phyloP scores from a whole-genome alignment of 306 rosid genomes.

The Pachyrhizus erosus region DNA sequence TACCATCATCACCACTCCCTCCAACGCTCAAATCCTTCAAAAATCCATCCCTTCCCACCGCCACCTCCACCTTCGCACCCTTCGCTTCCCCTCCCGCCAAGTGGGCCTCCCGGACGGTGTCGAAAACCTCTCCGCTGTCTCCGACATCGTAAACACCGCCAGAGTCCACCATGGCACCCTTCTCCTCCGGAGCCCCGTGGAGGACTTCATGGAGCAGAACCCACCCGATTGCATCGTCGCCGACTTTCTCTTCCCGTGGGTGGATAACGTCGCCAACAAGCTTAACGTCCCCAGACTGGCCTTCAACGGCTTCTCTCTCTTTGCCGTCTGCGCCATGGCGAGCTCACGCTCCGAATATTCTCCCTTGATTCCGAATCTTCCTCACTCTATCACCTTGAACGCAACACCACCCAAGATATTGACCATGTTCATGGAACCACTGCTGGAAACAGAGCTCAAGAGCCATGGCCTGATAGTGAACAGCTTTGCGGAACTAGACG shows the following conservation, averaged over 20 bases:
- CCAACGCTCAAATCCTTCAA: conserved; percentile 29
- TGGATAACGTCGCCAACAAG: conserved; percentile 13
- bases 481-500: conserved; percentile 41
- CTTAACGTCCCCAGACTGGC: conserved; percentile 35
- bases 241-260: conserved; percentile 33
- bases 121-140: neutral
- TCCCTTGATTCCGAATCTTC: neutral
- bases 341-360: neutral
- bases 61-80: neutral
- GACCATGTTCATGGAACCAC: neutral
- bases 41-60: neutral
- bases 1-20: conserved; percentile 50
- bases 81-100: conserved; percentile 16
- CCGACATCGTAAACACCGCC: neutral
- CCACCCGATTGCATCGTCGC: conserved; percentile 40
- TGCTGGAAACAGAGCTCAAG: conserved; percentile 11
- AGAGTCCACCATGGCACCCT: neutral
- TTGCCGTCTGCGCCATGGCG: conserved; percentile 27
- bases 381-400: conserved; percentile 34
- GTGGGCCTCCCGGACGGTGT: conserved; percentile 41
- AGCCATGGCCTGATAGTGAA: conserved; percentile 47
- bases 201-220: neutral
- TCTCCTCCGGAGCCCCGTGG: neutral
- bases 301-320: conserved; percentile 25
- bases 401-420: neutral